These are phyloP conservation scores for Aureobasidium sp. DNA, from an alignment of 2,329 filamentous ascomycete species.

Conservation along the genomic window DNA sequence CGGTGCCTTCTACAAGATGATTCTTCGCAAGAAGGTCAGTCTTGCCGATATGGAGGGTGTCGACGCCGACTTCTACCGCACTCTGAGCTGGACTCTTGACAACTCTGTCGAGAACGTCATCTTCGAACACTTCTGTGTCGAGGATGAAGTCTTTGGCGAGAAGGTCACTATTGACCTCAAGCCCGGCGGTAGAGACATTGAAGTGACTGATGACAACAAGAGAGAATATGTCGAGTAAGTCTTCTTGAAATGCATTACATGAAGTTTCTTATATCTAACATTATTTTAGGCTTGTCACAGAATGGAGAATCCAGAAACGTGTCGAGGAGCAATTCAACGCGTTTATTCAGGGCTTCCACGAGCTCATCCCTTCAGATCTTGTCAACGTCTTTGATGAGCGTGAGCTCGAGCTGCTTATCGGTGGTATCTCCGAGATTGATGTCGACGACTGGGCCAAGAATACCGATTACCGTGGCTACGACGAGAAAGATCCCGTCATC, in stretches of 20 bases:
- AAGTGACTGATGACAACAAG: conserved; percentile 98
- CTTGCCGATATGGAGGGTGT: conserved; percentile 98
- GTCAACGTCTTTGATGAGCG: conserved; percentile 99
- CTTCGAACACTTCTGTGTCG: conserved; percentile 92
- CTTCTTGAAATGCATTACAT: too few relatives aligned
- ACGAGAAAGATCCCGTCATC: conserved; percentile 93
- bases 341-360: conserved; percentile 95
- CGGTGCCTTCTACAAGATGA: conserved; percentile 98
- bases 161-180: conserved; percentile 91
- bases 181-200: conserved; percentile 79
- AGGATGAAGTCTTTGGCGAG: conserved; percentile 95
- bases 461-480: conserved; percentile 97
- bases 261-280: conserved; percentile 7
- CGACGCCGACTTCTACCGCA: conserved; percentile 94
- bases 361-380: conserved; percentile 90
- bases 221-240: conserved; percentile 90
- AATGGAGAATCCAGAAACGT: conserved; percentile 98
- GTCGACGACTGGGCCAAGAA: conserved; percentile 99
- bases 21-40: conserved; percentile 83
- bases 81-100: conserved; percentile 93
- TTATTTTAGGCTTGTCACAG: conserved; percentile 66
- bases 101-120: conserved; percentile 94
- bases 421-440: conserved; percentile 97
- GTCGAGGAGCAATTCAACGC: conserved; percentile 98
- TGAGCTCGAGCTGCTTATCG: conserved; percentile 90